These are phyloP conservation scores for Chlorociboria aeruginascens DNA, from an alignment of 495 filamentous ascomycete genomes.

Conservation along the genomic window DNA sequence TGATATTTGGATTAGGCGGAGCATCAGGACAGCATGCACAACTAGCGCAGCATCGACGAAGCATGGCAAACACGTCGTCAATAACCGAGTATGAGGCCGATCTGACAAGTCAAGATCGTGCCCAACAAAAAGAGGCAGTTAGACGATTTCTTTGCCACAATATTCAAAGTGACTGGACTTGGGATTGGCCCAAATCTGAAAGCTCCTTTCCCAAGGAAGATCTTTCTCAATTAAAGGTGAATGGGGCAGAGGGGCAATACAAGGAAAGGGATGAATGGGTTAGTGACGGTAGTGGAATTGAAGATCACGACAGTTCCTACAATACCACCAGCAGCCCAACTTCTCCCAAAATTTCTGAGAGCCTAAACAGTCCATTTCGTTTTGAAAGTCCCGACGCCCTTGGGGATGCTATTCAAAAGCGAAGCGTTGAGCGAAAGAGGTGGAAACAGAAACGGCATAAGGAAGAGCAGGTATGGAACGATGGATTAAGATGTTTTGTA, in stretches of 20 bases:
- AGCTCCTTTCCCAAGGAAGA: neutral
- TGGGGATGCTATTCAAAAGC: conserved; percentile 29
- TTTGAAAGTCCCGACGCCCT: conserved; percentile 55
- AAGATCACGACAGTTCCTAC: conserved; percentile 1
- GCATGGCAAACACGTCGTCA: conserved; percentile 14
- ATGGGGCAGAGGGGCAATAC: conserved; percentile 8
- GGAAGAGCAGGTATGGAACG: conserved; percentile 75
- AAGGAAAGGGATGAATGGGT: conserved; percentile 20
- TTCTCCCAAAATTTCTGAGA: neutral
- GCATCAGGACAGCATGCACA: neutral
- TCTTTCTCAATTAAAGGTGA: neutral
- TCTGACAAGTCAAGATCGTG: conserved; percentile 40
- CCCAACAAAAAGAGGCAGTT: conserved; percentile 41
- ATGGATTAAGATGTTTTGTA: conserved; percentile 63
- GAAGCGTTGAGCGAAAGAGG: conserved; percentile 37
- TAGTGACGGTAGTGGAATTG: conserved; percentile 12
- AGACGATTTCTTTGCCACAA: conserved; percentile 37
- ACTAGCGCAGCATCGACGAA: conserved; percentile 12
- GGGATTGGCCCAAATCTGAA: conserved; percentile 17
- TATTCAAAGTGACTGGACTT: conserved; percentile 46
- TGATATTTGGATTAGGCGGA: conserved; percentile 5
- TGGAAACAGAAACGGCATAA: conserved; percentile 47
- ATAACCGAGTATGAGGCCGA: conserved; percentile 36
- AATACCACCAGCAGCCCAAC: neutral
- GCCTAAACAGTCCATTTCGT: conserved; percentile 34